These are phyloP conservation scores for Clitopilus hobsonii DNA, from an alignment of 768 basidiomycete species.

Conservation along the genomic window DNA sequence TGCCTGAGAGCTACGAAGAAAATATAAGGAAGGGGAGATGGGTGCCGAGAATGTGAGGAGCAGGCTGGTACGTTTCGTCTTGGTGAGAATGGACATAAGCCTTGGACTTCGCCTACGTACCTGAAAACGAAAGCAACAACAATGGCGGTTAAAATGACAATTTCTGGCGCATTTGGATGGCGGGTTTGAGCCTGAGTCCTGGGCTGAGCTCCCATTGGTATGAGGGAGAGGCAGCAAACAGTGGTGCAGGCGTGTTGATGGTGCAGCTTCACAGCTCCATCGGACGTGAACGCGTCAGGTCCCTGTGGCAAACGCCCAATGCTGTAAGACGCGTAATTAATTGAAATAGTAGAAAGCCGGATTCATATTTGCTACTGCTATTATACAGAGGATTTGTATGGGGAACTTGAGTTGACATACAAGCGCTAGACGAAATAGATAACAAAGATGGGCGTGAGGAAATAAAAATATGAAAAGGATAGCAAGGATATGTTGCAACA, in stretches of 20 bases:
- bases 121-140: neutral
- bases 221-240: neutral
- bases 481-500: slow-evolving; percentile 4
- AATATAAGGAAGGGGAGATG: slow-evolving; percentile 25
- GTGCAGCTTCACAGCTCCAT: no score
- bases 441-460: slow-evolving; percentile 2
- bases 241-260: neutral
- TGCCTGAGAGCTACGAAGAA: slow-evolving; percentile 31
- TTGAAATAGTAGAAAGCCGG: no score
- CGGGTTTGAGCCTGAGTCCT: neutral
- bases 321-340: no score
- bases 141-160: neutral
- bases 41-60: slow-evolving; percentile 30
- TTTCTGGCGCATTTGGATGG: neutral
- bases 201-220: neutral
- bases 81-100: no score
- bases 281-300: no score
- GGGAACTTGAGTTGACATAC: slow-evolving; percentile 5
- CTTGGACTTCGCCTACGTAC: no score
- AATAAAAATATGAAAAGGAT: slow-evolving; percentile 2
- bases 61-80: neutral
- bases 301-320: no score
- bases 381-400: neutral
- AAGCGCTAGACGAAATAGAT: slow-evolving; percentile 4
- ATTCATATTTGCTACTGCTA: neutral